Conservation (phyloP, 257 asterid genomes). For the Primulina eburnea region DNA sequence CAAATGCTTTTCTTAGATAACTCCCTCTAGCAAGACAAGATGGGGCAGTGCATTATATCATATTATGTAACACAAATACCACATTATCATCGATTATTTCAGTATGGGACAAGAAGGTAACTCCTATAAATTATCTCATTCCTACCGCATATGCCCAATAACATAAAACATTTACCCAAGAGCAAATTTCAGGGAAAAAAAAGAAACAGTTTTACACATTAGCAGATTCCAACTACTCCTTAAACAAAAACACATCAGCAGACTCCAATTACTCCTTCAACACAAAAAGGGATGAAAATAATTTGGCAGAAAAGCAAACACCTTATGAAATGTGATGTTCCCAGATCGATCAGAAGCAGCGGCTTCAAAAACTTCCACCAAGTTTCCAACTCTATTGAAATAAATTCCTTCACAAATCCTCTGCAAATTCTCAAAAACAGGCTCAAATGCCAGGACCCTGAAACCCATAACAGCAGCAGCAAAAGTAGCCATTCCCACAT, state of each 20-base stretch:
- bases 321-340: conserved; percentile 92
- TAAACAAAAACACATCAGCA: not conserved
- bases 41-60: not conserved
- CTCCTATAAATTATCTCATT: too few relatives aligned
- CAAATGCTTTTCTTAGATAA: not conserved
- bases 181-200: not conserved
- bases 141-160: not conserved
- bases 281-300: not conserved
- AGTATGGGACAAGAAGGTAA: not conserved
- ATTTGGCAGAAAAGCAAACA: conserved; percentile 17
- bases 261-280: not conserved
- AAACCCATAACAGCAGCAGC: conserved; percentile 99
- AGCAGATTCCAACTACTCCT: not conserved
- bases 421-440: conserved; percentile 96
- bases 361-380: conserved; percentile 77
- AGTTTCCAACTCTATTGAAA: conserved; percentile 70
- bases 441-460: conserved; percentile 87
- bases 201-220: not conserved
- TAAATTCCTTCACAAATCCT: conserved; percentile 90
- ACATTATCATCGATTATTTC: not conserved
- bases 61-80: too few relatives aligned
- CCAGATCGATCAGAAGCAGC: conserved; percentile 77
- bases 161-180: too few relatives aligned
- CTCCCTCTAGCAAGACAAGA: not conserved
- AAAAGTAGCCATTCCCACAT: conserved; percentile 95